Base-by-base conservation (phyloP, 1,139 yeast species). In the Debaryomyces subglobosus region DNA sequence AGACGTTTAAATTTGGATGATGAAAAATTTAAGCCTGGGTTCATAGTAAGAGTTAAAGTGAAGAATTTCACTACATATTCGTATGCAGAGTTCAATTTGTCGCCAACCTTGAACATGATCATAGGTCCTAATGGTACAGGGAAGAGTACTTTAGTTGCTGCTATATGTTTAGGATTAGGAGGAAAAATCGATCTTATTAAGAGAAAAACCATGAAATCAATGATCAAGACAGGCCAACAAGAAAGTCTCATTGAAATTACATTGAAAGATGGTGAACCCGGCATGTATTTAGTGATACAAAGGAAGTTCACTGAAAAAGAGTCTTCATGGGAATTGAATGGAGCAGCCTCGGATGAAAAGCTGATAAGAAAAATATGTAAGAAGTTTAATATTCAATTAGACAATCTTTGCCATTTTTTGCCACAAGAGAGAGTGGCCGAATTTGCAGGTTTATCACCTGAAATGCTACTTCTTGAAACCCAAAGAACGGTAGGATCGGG, bases 51-150 rank as follows among this genome's bases (percentile, higher is more conserved):
- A 39, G 84, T 91, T 27, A 77, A 74, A 49, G 79, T 91, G 50
- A 69, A 68, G 51, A 89, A 92, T 65, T 92, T 92, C 71, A 91
- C 95, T 59, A 90, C 97, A 0, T 92, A 92, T 62, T 69, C 84
- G 2, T 72, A 81, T 49, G 88, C 94, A 0, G 94, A 88, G 62
- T 92, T 90, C 65, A 74, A 77, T 39, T 77, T 92, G 45, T 89
- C 96, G 0, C 97, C 98, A 0, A 78, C 86, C 2, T 74, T 95
- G 62, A 95, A 95, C 64, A 84, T 95, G 89, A 88, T 95, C 50
- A 88, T 94, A 48, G 99, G 98, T 0, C 98, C 99, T 5, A 95
- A 95, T 63, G 99, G 99, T 35, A 84, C 97, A 0, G 99, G 99
- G 5, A 95, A 95, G 63, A 85, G 95, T 43, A 90, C 99, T 0